phyloP scores from a whole-genome alignment of 2,329 filamentous ascomycete genomes.

The Colletotrichum sp. region DNA sequence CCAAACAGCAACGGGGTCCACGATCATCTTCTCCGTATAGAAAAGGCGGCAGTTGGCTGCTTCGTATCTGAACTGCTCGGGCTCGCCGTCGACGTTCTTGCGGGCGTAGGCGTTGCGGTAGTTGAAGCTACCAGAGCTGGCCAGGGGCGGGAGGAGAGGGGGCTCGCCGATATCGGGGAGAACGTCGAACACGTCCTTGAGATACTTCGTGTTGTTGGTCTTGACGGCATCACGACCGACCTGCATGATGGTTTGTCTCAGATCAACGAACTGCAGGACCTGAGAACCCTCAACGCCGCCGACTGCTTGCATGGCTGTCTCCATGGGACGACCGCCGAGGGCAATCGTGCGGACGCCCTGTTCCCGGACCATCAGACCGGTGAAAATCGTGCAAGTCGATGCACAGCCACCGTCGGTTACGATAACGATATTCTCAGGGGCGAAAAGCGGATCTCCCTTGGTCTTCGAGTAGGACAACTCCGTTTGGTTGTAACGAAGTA shows the following conservation, averaged over 20 bases:
- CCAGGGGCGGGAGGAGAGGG: conserved; percentile 9
- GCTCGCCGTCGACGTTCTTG: conserved; percentile 32
- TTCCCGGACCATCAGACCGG: conserved; percentile 56
- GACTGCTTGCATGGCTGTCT: conserved; percentile 58
- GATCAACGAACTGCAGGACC: conserved; percentile 30
- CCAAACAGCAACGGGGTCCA: conserved; percentile 54
- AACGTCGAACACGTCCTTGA: background rate
- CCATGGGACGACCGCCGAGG: conserved; percentile 60
- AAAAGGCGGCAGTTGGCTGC: conserved; percentile 62
- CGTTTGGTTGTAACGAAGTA: conserved; percentile 1
- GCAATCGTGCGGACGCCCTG: conserved; percentile 60
- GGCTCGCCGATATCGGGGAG: background rate
- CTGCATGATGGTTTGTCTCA: conserved; percentile 14
- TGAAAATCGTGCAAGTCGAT: conserved; percentile 65
- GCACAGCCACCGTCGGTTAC: conserved; percentile 62
- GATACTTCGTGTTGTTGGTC: background rate
- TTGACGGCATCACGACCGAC: background rate
- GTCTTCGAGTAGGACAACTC: background rate
- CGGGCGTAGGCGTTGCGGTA: conserved; percentile 39
- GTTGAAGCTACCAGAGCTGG: conserved; percentile 50
- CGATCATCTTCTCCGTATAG: conserved; percentile 55
- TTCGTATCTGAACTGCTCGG: conserved; percentile 63
- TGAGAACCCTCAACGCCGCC: conserved; percentile 63
- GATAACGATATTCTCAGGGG: conserved; percentile 43
- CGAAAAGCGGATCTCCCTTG: conserved; percentile 29